A percentile compares a stretch with the other conserved stretches of the same genome.
phyloP scores from a whole-genome alignment of 2,329 filamentous ascomycete genomes.

The Colletotrichum plurivorum region DNA sequence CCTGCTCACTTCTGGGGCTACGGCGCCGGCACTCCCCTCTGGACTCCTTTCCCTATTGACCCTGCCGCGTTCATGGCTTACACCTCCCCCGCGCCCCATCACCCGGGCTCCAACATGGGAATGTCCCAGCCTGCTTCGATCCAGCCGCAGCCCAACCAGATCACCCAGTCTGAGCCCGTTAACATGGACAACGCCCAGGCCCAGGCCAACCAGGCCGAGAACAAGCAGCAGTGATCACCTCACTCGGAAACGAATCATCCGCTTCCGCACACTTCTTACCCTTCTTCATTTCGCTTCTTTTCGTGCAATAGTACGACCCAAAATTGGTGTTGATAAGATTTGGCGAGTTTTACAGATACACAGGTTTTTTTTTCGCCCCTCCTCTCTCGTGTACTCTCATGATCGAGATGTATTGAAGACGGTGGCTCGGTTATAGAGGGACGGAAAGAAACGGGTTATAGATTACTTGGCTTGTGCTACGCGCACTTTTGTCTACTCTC shows the following conservation, averaged over 20 bases:
- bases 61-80: constrained; percentile 20
- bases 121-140: background rate
- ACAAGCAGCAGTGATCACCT: constrained; percentile 2
- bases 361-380: background rate
- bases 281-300: constrained; percentile 13
- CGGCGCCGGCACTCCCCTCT: constrained; percentile 35
- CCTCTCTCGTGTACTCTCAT: constrained; percentile 4
- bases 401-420: constrained; percentile 16
- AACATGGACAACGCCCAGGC: constrained; percentile 17
- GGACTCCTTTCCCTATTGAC: constrained; percentile 33
- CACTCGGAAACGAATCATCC: background rate
- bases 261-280: background rate
- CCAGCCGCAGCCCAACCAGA: constrained; percentile 8
- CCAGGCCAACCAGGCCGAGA: constrained; percentile 1
- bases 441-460: constrained; percentile 6
- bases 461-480: constrained; percentile 26
- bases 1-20: constrained; percentile 37
- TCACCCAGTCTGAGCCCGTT: constrained; percentile 37
- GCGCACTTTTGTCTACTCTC: constrained; percentile 26
- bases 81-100: constrained; percentile 19
- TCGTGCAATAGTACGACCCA: constrained; percentile 1
- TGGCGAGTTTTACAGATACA: constrained; percentile 19
- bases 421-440: constrained; percentile 22
- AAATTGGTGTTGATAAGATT: constrained; percentile 21
- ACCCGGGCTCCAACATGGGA: background rate